Conservation (phyloP, 78 protist genomes). For the Acrasis kona region DNA sequence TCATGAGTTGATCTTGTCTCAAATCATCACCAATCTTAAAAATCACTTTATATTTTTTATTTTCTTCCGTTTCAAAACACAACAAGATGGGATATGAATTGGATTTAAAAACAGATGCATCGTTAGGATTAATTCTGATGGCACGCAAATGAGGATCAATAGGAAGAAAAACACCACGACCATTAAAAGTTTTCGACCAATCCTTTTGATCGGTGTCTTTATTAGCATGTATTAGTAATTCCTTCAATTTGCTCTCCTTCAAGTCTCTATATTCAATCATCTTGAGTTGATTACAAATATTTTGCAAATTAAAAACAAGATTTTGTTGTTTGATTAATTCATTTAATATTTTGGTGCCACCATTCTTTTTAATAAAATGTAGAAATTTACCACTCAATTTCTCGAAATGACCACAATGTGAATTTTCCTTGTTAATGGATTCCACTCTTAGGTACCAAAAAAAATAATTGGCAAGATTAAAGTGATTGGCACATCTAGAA, state of each 20-base stretch:
- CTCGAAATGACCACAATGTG: too few species aligned
- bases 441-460: slow-evolving; percentile 20
- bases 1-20: slow-evolving; percentile 92
- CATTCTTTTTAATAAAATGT: background rate
- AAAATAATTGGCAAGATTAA: background rate
- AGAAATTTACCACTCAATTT: background rate
- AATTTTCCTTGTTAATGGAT: background rate
- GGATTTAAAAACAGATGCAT: background rate
- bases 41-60: slow-evolving; percentile 34
- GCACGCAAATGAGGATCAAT: background rate
- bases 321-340: background rate
- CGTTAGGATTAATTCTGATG: background rate
- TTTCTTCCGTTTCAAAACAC: background rate
- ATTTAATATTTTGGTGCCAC: too few species aligned
- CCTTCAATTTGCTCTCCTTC: background rate
- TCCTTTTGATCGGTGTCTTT: background rate
- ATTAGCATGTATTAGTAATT: background rate
- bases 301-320: background rate
- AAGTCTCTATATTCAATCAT: background rate
- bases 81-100: background rate
- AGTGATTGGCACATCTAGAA: background rate
- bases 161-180: too few species aligned
- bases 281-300: too few species aligned
- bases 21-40: slow-evolving; percentile 89
- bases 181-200: background rate